Evolutionary conservation across 2,329 filamentous ascomycete genomes (phyloP), one percentile per base, ranked within the genome.

Genomic region (Phyllosticta capitalensis): DNA sequence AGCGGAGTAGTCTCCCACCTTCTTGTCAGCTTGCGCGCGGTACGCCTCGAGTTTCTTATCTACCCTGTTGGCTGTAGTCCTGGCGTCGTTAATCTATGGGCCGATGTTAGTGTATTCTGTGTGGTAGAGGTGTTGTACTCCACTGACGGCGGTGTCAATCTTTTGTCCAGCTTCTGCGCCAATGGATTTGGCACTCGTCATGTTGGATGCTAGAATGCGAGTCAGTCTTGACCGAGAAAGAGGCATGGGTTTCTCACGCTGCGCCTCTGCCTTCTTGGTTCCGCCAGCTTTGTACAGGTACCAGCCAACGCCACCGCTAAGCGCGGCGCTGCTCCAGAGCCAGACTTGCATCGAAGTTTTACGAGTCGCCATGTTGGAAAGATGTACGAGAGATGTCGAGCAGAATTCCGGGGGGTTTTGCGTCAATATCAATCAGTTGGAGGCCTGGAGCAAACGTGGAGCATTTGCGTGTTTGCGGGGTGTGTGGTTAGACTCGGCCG

Each of bases 211-310:
- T 61, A 78, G 77, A 63, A 76, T 78, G 85, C 9, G 90, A 68
- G 61, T 89, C 81, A 62, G 79, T 77, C 74, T 83, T 87, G 68
- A 90, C 71, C 66, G 1, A 14, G 17, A 48, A 33, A 53, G 12
- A 49, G 19, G 28, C 38, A 17, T 7, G n/a, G 59, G 53, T 19
- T 22, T 77, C 85, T 52, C 77, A 96, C 92, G 83, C 79, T 96
- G 89, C 66, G 89, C 82, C 74, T 94, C 84, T n/a, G 82, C 84
- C 74, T 88, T 89, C 56, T 90, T 81, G 72, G 85, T 83, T 61
- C 92, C 92, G 63, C 92, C 92, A 17, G 92, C 88, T 56, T 77
- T 81, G 80, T 95, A 99, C 63, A 97, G 82, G 79, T 97, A 97
- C 81, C 96, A 97, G 51, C 88, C 90, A 61, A 85, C 78, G 64